Evolutionary conservation across 352 stramenopile genomes (phyloP), one percentile per base, ranked within the genome.

Genomic region (Phytophthora pisi): DNA sequence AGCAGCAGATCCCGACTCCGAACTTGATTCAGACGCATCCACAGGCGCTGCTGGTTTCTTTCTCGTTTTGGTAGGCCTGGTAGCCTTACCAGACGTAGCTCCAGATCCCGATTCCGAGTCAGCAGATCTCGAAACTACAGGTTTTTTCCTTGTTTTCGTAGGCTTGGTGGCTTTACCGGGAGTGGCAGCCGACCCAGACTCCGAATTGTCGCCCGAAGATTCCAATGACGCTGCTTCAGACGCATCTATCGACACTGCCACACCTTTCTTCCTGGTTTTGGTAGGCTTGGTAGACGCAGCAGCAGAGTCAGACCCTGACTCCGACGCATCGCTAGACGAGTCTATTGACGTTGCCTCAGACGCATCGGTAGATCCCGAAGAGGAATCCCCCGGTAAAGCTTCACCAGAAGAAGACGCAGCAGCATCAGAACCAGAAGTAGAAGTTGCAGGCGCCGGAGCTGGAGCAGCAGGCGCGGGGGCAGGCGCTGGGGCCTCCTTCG

Each of bases 271-370:
- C 9, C 9, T 9, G 28, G 28, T 31, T 31, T 31, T 31, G 28
- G 28, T 7, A 10, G 28, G 28, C 28, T 9, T 31, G 28, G 28
- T 5, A 31, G 28, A 5, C 8, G 34, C 34, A 42, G 34, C 34
- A 40, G 11, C 36, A 42, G 36, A 36, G 11, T 7, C 36, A 42
- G 36, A n/a, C 11, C 36, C 36, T 1, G 36, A 42, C 36, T 15
- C 36, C 4, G 36, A 42, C 11, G 15, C 36, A 42, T 42, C 36
- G 36, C 5, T n/a, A 42, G 36, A 42, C 15, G 57, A 46, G 18
- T 46, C 55, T 11, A 31, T 15, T 45, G 55, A 43, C 8, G 40
- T 26, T 28, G 54, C 40, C 18, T 51, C 38, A 13, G 58, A 65
- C 36, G 9, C 40, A 49, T 66, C 50, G 3, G 51, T 43, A 15